A percentile compares a stretch with the other conserved stretches of the same genome.
These are phyloP conservation scores for Colletotrichum sojae DNA, from an alignment of 2,329 filamentous ascomycete species.

Conservation along the genomic window DNA sequence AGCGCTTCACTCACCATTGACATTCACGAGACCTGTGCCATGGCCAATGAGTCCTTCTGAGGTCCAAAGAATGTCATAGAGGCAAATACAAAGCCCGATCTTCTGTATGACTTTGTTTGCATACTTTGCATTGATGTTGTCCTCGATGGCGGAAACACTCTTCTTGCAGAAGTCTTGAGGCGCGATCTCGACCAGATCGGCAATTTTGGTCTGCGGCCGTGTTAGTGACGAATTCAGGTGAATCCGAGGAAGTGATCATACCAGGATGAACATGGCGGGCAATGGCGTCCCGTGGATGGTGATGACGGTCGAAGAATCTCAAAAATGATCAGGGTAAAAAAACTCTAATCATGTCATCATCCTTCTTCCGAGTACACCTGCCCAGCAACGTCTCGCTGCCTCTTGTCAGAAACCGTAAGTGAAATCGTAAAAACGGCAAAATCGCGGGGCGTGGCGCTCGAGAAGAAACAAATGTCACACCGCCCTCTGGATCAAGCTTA, in stretches of 20 bases:
- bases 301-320: not conserved
- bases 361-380: constrained; percentile 3
- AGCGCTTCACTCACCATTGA: constrained; percentile 76
- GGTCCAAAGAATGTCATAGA: constrained; percentile 90
- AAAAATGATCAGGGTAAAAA: not conserved
- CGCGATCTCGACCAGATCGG: constrained; percentile 93
- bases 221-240: constrained; percentile 30
- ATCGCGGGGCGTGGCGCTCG: constrained; percentile 27
- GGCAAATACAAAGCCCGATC: constrained; percentile 91
- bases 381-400: not conserved
- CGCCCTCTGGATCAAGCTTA: constrained; percentile 25
- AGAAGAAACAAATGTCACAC: constrained; percentile 14
- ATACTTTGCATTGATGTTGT: constrained; percentile 98
- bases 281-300: not conserved
- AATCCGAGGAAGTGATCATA: constrained; percentile 46
- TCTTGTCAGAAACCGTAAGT: constrained; percentile 1
- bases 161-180: constrained; percentile 90
- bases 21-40: constrained; percentile 91
- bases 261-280: constrained; percentile 65
- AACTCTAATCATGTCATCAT: constrained; percentile 4
- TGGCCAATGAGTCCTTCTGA: constrained; percentile 96
- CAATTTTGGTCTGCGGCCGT: constrained; percentile 82
- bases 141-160: constrained; percentile 88
- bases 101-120: constrained; percentile 96
- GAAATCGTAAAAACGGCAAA: constrained; percentile 33